phyloP scores from a whole-genome alignment of 2,329 filamentous ascomycete genomes.

The Cryphonectria parasitica region DNA sequence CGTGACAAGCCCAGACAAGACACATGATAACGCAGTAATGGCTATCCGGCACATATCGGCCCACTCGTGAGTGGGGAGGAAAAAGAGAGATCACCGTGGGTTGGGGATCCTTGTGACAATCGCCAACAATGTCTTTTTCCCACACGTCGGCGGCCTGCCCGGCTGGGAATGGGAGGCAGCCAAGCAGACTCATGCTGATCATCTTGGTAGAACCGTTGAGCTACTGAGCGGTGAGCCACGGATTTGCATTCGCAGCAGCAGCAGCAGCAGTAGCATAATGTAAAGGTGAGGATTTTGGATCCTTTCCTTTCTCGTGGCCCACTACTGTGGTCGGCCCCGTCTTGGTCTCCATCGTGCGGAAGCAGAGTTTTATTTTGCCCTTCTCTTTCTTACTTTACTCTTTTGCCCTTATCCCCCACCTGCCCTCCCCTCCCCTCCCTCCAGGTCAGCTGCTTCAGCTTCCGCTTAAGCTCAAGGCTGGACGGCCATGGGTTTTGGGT shows the following conservation, averaged over 20 bases:
- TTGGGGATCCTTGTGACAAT: slow-evolving; percentile 3
- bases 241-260: background rate
- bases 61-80: background rate
- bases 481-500: background rate
- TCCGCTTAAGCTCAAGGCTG: background rate
- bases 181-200: background rate
- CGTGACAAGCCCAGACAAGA: too few species aligned
- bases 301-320: background rate
- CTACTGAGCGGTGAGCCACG: background rate
- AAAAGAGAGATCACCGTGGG: background rate
- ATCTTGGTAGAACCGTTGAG: background rate
- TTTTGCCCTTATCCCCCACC: background rate
- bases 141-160: slow-evolving; percentile 1
- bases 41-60: background rate
- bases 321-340: background rate
- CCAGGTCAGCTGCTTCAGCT: background rate
- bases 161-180: background rate
- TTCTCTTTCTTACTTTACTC: background rate
- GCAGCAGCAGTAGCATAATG: background rate
- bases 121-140: background rate
- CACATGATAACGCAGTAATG: background rate
- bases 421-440: background rate
- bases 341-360: background rate
- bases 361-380: background rate
- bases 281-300: background rate